Evolutionary conservation across 1,139 yeast species (phyloP).

Genomic region (Debaryomycetaceae sp.): DNA sequence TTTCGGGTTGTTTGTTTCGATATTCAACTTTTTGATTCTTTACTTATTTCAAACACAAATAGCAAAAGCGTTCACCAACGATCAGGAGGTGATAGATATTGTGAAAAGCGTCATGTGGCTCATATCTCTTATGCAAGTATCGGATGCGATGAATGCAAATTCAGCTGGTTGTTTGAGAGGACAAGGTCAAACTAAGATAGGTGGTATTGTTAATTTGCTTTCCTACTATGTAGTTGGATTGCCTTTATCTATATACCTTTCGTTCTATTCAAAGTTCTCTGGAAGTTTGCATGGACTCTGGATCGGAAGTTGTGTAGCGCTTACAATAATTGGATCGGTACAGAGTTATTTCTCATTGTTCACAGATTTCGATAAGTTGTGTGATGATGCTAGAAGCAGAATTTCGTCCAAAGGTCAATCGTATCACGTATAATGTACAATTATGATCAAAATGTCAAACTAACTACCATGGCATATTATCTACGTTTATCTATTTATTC

Average conservation of each 20-base stretch:
- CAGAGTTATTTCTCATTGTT: constrained; percentile 44
- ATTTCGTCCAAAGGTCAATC: constrained; percentile 14
- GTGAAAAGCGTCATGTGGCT: constrained; percentile 48
- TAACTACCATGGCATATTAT: too few relatives aligned
- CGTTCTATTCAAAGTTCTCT: constrained; percentile 44
- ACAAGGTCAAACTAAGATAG: constrained; percentile 57
- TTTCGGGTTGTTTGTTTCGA: constrained; percentile 42
- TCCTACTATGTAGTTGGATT: constrained; percentile 53
- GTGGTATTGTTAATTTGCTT: constrained; percentile 52
- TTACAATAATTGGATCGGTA: constrained; percentile 49
- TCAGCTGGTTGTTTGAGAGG: constrained; percentile 61
- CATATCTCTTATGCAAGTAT: constrained; percentile 53
- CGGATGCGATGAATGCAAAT: constrained; percentile 56
- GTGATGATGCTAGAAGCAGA: constrained; percentile 41
- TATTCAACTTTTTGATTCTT: constrained; percentile 37
- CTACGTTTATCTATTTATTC: constrained; percentile 3
- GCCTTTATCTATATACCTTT: constrained; percentile 45
- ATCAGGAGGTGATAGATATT: constrained; percentile 37
- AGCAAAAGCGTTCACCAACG: constrained; percentile 39
- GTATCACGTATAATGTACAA: neutral
- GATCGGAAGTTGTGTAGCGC: constrained; percentile 51
- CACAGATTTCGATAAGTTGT: constrained; percentile 38
- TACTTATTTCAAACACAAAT: constrained; percentile 35
- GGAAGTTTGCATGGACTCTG: constrained; percentile 51
- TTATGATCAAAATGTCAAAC: neutral